Percentiles rank a stretch among this genome's conserved stretches.
Evolutionary conservation across 2,329 filamentous ascomycete species (phyloP).

Genomic region (Nemania bipapillata): DNA sequence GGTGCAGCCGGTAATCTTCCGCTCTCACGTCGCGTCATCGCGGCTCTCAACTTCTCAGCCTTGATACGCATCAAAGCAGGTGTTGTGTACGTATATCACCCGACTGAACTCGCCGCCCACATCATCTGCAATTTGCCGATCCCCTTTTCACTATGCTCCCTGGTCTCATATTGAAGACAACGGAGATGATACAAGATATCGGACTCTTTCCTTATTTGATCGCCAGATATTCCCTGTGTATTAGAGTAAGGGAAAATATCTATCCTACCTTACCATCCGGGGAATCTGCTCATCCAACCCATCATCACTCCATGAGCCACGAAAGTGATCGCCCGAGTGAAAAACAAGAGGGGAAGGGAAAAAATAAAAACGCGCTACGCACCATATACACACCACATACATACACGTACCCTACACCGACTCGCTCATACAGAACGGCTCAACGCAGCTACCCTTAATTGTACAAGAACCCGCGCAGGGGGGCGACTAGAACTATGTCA

Average conservation of each 20-base stretch:
- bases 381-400: no score
- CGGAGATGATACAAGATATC: no score
- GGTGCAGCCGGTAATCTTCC: not conserved
- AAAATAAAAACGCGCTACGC: not conserved
- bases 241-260: not conserved
- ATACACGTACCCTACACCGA: constrained; percentile 10
- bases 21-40: not conserved
- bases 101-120: not conserved
- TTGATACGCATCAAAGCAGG: not conserved
- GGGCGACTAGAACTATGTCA: not conserved
- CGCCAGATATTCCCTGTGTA: not conserved
- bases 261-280: not conserved
- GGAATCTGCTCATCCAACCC: not conserved
- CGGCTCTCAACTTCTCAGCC: not conserved
- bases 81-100: not conserved
- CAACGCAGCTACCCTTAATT: constrained; percentile 20
- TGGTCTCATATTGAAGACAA: no score
- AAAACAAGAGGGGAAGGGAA: not conserved
- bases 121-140: not conserved
- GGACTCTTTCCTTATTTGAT: no score
- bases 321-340: not conserved
- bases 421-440: not conserved
- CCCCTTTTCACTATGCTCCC: no score
- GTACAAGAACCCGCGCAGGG: not conserved
- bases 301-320: not conserved